phyloP scores from a whole-genome alignment of 73 alveolate genomes.

The Blepharisma japonicum region DNA sequence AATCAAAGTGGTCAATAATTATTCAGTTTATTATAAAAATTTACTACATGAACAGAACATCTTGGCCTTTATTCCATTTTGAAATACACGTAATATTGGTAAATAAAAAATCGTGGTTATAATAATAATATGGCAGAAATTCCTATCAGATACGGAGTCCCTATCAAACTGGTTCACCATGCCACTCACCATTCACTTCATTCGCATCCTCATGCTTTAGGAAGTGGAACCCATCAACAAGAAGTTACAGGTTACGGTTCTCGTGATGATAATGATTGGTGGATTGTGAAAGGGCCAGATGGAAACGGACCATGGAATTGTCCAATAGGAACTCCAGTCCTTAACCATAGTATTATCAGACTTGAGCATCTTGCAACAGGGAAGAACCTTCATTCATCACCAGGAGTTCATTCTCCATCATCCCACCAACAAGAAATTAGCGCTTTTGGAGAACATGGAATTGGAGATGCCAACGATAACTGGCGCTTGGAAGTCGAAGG shows the following conservation, averaged over 20 bases:
- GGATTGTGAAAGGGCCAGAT: slow-evolving; percentile 52
- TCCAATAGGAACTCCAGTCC: slow-evolving; percentile 41
- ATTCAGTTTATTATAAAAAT: too few relatives aligned
- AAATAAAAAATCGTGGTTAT: background rate
- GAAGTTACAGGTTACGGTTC: background rate
- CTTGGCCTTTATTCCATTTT: too few relatives aligned
- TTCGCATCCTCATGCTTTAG: background rate
- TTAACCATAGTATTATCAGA: slow-evolving; percentile 40
- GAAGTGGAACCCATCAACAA: background rate
- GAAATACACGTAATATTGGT: too few relatives aligned
- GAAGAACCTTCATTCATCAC: slow-evolving; percentile 52
- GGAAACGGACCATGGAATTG: slow-evolving; percentile 32
- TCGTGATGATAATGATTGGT: slow-evolving; percentile 16
- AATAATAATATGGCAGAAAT: background rate
- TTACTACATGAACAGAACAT: too few relatives aligned
- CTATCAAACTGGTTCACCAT: background rate
- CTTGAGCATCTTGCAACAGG: slow-evolving; percentile 57
- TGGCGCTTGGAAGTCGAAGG: slow-evolving; percentile 56
- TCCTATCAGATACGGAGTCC: slow-evolving; percentile 16
- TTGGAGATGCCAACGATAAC: slow-evolving; percentile 55
- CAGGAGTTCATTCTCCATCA: slow-evolving; percentile 41
- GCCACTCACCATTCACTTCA: background rate
- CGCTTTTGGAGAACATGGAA: slow-evolving; percentile 57
- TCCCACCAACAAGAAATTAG: slow-evolving; percentile 51
- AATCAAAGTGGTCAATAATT: too few relatives aligned